Evolutionary conservation across 805 yeast genomes (phyloP).

Genomic region (Tetrapisispora phaffii): DNA sequence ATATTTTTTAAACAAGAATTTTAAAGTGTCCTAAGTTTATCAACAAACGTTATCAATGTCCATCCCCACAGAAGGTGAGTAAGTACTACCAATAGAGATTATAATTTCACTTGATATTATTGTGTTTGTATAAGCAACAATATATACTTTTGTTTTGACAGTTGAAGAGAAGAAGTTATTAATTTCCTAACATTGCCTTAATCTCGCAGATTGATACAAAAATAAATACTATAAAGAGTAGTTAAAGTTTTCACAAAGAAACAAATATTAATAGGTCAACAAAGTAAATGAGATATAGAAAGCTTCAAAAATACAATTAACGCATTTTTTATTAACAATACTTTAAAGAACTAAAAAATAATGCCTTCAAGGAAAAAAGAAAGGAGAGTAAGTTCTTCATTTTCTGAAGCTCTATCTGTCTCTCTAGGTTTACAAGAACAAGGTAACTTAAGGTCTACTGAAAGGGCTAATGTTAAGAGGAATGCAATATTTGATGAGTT

Average conservation of each 20-base stretch:
- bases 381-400: constrained; percentile 5
- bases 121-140: no score
- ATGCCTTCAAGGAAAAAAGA: neutral
- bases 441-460: neutral
- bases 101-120: no score
- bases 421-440: constrained; percentile 25
- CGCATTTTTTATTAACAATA: neutral
- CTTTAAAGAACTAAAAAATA: neutral
- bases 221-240: no score
- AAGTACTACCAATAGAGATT: no score
- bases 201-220: no score
- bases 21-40: no score
- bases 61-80: no score
- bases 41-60: neutral
- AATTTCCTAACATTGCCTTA: no score
- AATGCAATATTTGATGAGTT: constrained; percentile 2
- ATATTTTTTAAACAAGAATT: neutral
- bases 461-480: neutral
- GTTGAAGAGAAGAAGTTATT: no score
- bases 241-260: neutral
- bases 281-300: neutral
- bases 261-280: neutral
- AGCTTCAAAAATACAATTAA: no score
- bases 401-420: constrained; percentile 26
- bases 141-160: no score